A percentile compares a stretch with the other conserved stretches of the same genome.
Conservation (phyloP, 495 filamentous ascomycete genomes). For the Lichenothelia convexa region DNA sequence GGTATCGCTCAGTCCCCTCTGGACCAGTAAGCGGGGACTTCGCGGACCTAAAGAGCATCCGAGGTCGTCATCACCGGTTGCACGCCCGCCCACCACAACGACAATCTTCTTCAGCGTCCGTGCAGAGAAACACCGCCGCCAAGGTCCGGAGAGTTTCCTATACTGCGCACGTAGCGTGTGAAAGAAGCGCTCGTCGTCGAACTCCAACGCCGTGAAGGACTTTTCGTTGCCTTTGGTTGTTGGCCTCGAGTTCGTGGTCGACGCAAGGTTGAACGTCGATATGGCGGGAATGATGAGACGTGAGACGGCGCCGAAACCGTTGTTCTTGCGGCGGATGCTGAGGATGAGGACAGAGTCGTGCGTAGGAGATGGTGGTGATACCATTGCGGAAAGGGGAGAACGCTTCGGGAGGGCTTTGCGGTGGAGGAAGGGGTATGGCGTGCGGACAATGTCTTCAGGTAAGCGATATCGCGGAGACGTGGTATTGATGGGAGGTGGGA, state of each 20-base stretch:
- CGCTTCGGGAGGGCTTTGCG: constrained; percentile 7
- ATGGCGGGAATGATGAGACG: constrained; percentile 9
- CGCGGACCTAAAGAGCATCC: background rate
- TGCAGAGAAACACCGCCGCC: constrained; percentile 7
- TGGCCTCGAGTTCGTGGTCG: background rate
- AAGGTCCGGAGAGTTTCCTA: constrained; percentile 7
- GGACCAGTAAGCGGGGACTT: constrained; percentile 6
- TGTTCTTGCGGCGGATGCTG: constrained; percentile 8
- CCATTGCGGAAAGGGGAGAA: background rate
- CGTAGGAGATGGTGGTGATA: background rate
- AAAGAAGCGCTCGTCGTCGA: constrained; percentile 14
- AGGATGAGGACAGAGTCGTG: constrained; percentile 11
- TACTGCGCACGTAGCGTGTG: constrained; percentile 8
- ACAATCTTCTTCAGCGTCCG: constrained; percentile 7
- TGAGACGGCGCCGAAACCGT: constrained; percentile 2
- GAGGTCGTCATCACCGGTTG: background rate
- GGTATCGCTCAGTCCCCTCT: constrained; percentile 9
- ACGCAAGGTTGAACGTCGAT: constrained; percentile 5
- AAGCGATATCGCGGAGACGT: constrained; percentile 4
- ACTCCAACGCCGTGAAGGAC: constrained; percentile 8
- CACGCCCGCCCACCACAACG: constrained; percentile 1
- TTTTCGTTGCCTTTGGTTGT: constrained; percentile 1
- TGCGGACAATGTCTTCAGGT: constrained; percentile 13
- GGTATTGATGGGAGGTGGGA: constrained; percentile 14
- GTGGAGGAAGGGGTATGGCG: constrained; percentile 10